Evolutionary conservation across 2,329 filamentous ascomycete genomes (phyloP).

Genomic region (Diaporthe batatas): DNA sequence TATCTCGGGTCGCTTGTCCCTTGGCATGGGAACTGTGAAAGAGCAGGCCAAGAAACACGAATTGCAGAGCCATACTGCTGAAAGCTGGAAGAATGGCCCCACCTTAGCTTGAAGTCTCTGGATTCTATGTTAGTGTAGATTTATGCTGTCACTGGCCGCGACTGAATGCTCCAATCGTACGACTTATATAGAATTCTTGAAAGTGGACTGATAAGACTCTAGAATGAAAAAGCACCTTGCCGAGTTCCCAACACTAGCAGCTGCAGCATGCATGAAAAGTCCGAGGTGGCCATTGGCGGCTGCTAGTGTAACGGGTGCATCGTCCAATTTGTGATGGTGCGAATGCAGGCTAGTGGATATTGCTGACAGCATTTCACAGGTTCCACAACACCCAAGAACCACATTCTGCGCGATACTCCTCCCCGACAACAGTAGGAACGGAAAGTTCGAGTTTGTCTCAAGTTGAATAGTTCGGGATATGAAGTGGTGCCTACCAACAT

Average conservation of each 20-base stretch:
- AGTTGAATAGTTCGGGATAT: background rate
- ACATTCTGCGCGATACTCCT: background rate
- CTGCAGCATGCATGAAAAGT: slow-evolving; percentile 10
- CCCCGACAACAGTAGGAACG: too few species aligned
- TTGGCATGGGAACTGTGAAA: background rate
- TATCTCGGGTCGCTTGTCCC: background rate
- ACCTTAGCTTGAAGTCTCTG: background rate
- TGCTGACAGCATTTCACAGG: background rate
- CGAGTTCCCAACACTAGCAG: slow-evolving; percentile 14
- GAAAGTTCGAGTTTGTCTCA: background rate
- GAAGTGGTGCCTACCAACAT: rapidly evolving
- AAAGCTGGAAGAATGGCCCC: too few species aligned
- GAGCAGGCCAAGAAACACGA: background rate
- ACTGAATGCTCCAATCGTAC: too few species aligned
- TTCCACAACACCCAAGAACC: background rate
- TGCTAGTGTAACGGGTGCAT: background rate
- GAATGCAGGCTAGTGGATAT: slow-evolving; percentile 7
- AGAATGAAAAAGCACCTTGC: background rate
- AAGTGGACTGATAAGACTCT: too few species aligned
- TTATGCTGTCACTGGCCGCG: too few species aligned
- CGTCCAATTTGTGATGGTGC: background rate
- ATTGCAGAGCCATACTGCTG: background rate
- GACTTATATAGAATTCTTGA: background rate
- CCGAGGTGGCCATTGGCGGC: slow-evolving; percentile 9
- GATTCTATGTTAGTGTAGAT: too few species aligned